These are phyloP conservation scores for Hyaloperonospora brassicae DNA, from an alignment of 352 stramenopile species.

Conservation along the genomic window DNA sequence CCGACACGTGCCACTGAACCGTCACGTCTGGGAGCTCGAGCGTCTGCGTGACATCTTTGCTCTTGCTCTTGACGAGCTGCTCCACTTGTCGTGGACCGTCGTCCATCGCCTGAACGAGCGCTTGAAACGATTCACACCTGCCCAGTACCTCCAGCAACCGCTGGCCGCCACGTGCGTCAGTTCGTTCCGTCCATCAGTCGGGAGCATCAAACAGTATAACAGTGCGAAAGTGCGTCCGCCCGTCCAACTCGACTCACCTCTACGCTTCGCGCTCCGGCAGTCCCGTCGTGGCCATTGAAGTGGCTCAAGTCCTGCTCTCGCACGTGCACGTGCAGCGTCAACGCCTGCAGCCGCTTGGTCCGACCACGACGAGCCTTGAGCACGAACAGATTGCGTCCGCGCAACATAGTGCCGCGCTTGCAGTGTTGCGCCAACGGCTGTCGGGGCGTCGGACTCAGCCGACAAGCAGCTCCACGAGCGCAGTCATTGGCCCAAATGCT, in stretches of 20 bases:
- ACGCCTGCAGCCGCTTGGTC: conserved; percentile 41
- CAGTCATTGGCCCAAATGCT: conserved; percentile 29
- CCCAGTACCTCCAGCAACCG: conserved; percentile 43
- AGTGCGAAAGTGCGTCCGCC: too few species aligned
- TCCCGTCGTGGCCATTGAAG: conserved; percentile 35
- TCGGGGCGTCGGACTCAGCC: conserved; percentile 2
- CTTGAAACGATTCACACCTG: conserved; percentile 43
- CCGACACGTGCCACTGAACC: conserved; percentile 52
- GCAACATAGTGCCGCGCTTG: conserved; percentile 27
- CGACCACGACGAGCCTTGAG: conserved; percentile 33
- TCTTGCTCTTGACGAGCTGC: conserved; percentile 36
- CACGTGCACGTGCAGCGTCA: conserved; percentile 52
- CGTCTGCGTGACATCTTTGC: conserved; percentile 24
- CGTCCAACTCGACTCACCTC: conserved; percentile 21
- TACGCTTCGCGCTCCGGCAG: conserved; percentile 20
- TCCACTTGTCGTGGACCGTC: conserved; percentile 29
- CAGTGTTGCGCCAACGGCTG: not conserved
- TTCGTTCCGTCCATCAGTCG: not conserved
- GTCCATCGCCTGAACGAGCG: conserved; percentile 44
- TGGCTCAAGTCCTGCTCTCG: conserved; percentile 46
- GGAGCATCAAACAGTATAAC: too few species aligned
- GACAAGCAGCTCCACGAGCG: not conserved
- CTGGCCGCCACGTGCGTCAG: conserved; percentile 9
- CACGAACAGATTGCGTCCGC: conserved; percentile 57
- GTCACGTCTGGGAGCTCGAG: conserved; percentile 30